Evolutionary conservation across 140 eudicot genomes (phyloP).

Genomic region (Cichorium intybus): DNA sequence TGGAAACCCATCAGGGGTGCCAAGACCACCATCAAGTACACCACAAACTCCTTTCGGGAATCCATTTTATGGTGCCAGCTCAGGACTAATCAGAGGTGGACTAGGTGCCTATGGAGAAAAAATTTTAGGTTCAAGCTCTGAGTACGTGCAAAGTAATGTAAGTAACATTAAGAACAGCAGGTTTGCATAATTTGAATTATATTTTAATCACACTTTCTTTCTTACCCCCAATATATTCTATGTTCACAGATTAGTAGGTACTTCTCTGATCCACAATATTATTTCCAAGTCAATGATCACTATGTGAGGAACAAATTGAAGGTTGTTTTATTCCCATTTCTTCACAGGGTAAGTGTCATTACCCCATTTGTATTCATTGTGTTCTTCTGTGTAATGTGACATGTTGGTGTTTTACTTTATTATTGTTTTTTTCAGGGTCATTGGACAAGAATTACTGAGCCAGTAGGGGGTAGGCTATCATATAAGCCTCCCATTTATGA

Average conservation of each 20-base stretch:
- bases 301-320: conserved; percentile 93
- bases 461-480: conserved; percentile 92
- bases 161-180: conserved; percentile 24
- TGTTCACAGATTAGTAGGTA: conserved; percentile 78
- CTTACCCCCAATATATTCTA: background rate
- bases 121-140: conserved; percentile 82
- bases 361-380: background rate
- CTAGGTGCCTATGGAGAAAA: conserved; percentile 91
- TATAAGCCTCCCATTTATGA: conserved; percentile 95
- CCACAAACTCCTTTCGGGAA: conserved; percentile 74
- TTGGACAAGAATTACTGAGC: conserved; percentile 95
- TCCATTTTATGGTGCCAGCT: conserved; percentile 69
- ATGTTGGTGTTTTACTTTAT: background rate
- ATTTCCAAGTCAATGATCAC: conserved; percentile 91
- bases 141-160: conserved; percentile 88
- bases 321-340: conserved; percentile 86
- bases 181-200: background rate
- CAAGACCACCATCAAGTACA: conserved; percentile 47
- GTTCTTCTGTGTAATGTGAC: background rate
- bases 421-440: conserved; percentile 62
- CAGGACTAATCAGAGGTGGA: conserved; percentile 82
- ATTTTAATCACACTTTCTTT: background rate
- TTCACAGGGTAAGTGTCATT: conserved; percentile 70
- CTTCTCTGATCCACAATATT: conserved; percentile 95
- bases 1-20: conserved; percentile 59